A percentile compares a stretch with the other conserved stretches of the same genome.
These are phyloP conservation scores for Fusarium domesticum DNA, from an alignment of 2,329 filamentous ascomycete species.

Conservation along the genomic window DNA sequence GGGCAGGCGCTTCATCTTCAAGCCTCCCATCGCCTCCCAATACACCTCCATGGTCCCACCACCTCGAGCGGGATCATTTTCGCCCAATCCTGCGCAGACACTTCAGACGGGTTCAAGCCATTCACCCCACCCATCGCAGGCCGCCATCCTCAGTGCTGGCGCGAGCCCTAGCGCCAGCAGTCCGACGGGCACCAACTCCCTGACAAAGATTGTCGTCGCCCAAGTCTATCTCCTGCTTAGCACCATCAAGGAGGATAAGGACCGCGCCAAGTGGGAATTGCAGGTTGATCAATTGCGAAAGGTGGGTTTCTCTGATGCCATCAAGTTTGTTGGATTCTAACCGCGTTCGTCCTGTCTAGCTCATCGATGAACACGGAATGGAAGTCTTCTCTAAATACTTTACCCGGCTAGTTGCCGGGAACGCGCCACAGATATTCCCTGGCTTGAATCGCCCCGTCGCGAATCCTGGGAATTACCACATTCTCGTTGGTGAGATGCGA, in stretches of 20 bases:
- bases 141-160: conserved; percentile 56
- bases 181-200: conserved; percentile 61
- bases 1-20: conserved; percentile 37
- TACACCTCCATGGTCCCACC: conserved; percentile 56
- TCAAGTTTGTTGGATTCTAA: conserved; percentile 17
- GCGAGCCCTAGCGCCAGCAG: conserved; percentile 61
- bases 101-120: conserved; percentile 55
- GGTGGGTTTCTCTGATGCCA: conserved; percentile 49
- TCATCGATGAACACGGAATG: conserved; percentile 98
- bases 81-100: conserved; percentile 57
- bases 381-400: conserved; percentile 98
- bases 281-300: conserved; percentile 90
- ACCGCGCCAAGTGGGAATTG: conserved; percentile 83
- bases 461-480: conserved; percentile 76
- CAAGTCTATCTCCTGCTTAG: conserved; percentile 93
- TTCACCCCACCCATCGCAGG: conserved; percentile 56
- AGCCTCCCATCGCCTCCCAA: conserved; percentile 33
- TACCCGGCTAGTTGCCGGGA: conserved; percentile 84
- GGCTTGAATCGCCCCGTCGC: conserved; percentile 69
- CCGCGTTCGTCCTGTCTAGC: conserved; percentile 46
- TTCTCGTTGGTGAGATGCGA: conserved; percentile 79
- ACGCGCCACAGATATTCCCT: conserved; percentile 88
- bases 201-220: conserved; percentile 91
- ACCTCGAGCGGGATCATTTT: conserved; percentile 62
- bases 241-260: conserved; percentile 92